These are phyloP conservation scores for Backusella macrospora DNA, from an alignment of 192 early-diverging fungal genomes.

Conservation along the genomic window DNA sequence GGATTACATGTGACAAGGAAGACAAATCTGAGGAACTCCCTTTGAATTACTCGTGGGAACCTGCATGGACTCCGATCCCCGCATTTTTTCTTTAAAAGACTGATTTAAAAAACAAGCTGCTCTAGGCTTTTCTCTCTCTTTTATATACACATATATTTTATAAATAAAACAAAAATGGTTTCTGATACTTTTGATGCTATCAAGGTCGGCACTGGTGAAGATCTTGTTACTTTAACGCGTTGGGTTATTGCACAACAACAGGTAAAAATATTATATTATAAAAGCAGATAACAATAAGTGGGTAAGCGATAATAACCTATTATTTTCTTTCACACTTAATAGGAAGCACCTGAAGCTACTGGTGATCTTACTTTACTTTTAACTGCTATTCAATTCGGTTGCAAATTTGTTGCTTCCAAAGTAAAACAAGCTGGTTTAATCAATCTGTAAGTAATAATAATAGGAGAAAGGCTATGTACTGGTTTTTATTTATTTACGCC, in stretches of 20 bases:
- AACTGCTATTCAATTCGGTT: conserved; percentile 87
- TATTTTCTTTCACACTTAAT: neutral
- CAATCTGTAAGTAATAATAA: conserved; percentile 71
- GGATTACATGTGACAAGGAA: conserved; percentile 12
- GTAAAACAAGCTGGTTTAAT: conserved; percentile 95
- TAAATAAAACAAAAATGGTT: conserved; percentile 15
- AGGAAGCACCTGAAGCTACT: conserved; percentile 66
- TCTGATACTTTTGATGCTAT: conserved; percentile 35
- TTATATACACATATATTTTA: neutral
- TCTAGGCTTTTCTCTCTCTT: neutral
- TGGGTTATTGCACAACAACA: conserved; percentile 94
- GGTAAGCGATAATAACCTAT: neutral
- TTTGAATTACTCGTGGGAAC: neutral
- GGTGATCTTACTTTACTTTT: conserved; percentile 95
- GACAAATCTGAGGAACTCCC: neutral
- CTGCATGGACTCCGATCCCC: conserved; percentile 7
- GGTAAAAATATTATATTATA: conserved; percentile 38
- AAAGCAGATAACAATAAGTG: conserved; percentile 25
- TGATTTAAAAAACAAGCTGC: conserved; percentile 2
- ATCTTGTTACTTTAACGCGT: conserved; percentile 92
- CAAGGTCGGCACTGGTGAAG: conserved; percentile 60
- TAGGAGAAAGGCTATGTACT: neutral
- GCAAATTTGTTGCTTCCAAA: conserved; percentile 97
- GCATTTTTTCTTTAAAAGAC: neutral
- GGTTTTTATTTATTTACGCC: neutral